Percentiles rank a stretch among this genome's conserved stretches.
phyloP scores from a whole-genome alignment of 2,329 filamentous ascomycete species.

The Pleoardoris graminearum region DNA sequence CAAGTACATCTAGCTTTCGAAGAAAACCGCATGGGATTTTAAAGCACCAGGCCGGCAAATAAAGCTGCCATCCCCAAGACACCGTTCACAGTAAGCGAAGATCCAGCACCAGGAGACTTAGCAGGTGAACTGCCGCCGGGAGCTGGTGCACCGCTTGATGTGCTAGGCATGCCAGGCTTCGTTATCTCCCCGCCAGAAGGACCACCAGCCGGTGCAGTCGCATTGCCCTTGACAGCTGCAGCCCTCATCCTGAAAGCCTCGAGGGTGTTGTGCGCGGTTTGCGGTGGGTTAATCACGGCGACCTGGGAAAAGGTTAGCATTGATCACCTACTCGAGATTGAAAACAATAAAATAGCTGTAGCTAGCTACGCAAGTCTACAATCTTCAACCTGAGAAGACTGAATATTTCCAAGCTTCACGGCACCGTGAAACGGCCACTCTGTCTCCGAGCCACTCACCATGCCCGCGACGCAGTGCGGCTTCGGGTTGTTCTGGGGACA shows the following conservation, averaged over 20 bases:
- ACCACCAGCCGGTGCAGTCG: slow-evolving; percentile 12
- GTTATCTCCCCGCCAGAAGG: slow-evolving; percentile 14
- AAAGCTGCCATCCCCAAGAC: slow-evolving; percentile 14
- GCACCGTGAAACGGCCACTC: too few relatives aligned
- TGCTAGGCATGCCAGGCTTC: not conserved
- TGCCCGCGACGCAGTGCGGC: slow-evolving; percentile 35
- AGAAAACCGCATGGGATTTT: too few relatives aligned
- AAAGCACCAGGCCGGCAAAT: slow-evolving; percentile 17
- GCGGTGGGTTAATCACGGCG: slow-evolving; percentile 34
- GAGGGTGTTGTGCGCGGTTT: slow-evolving; percentile 19
- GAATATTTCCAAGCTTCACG: too few relatives aligned
- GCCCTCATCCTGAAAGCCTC: slow-evolving; percentile 18
- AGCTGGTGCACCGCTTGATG: slow-evolving; percentile 3
- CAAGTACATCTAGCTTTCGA: too few relatives aligned
- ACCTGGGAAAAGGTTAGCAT: too few relatives aligned
- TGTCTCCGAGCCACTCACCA: too few relatives aligned
- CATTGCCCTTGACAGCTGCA: slow-evolving; percentile 17
- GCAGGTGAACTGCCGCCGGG: slow-evolving; percentile 4
- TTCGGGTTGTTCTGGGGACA: slow-evolving; percentile 53
- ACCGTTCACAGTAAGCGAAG: slow-evolving; percentile 12
- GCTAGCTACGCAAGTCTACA: too few relatives aligned
- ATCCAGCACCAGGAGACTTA: slow-evolving; percentile 17
- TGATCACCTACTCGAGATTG: too few relatives aligned
- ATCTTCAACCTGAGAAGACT: too few relatives aligned
- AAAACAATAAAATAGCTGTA: too few relatives aligned